Base-by-base conservation (phyloP, 176 grass and related monocot species). In the Oryza nivara region DNA sequence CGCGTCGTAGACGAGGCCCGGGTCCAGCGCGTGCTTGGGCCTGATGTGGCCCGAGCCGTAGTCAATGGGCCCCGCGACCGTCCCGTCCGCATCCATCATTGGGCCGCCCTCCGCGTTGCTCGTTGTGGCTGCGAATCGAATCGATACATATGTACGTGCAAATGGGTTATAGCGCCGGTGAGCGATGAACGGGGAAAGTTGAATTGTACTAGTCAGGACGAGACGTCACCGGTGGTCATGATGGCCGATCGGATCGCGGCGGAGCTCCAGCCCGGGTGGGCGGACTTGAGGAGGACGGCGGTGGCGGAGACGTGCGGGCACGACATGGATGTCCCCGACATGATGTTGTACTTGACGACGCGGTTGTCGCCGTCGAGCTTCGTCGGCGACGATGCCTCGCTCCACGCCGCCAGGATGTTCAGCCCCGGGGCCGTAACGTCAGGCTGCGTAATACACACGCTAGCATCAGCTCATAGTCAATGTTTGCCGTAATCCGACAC, bases 381-480 rank as follows among this genome's bases (percentile, higher is more conserved):
- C 30, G 96, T 99, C 40, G 93, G 93, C 0, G 96, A 84, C 43
- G 96, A 96, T 17, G 88, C 88, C 89, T 93, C 88, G 78, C 96
- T 98, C 96, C 96, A 96, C 35, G 96, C 93, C 49, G 96, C 96
- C 69, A 99, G 89, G 68, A 99, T 96, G 88, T 99, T 99, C 74
- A 99, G 88, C 11, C 93, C 96, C 0, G 96, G 96, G 7, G 91
- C 91, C 61, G 91, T 94, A 9, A 99, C 83, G 74, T 99, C 96
- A 11, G 96, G 96, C 96, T 98, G 82, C 54, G 44, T 25, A 26
- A 43, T 6, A 20, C 72, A 47, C 20, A 19, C 6, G 43, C 48
- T 30, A 9, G 48, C 28, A 20, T 75, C 8, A 30, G 46, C 15
- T 1, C 4, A 3, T 46, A 16, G 20, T 56, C 13, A 81, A 41